Conservation (phyloP, 2,329 filamentous ascomycete genomes). For the Coniochaeta sp. region DNA sequence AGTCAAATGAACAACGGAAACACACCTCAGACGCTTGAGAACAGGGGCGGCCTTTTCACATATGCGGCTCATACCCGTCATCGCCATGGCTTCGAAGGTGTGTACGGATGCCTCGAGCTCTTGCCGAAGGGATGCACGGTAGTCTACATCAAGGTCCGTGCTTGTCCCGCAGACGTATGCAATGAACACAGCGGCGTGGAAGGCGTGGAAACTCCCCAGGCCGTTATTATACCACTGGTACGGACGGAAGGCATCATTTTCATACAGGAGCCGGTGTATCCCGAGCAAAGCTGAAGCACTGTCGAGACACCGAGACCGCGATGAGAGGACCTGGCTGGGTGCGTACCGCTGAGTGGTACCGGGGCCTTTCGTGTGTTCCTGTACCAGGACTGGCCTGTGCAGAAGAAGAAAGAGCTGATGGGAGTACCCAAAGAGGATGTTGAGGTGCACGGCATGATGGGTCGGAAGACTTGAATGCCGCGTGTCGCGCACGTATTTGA, state of each 20-base stretch:
- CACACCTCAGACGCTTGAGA: background rate
- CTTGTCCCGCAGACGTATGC: background rate
- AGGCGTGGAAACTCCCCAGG: constrained; percentile 1
- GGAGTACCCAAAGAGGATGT: constrained; percentile 1
- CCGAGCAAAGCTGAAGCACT: background rate
- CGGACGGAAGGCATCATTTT: background rate
- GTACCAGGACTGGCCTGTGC: background rate
- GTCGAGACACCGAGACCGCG: background rate
- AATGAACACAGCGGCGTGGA: constrained; percentile 1
- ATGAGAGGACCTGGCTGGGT: background rate
- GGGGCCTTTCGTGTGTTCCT: background rate
- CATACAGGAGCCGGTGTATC: background rate
- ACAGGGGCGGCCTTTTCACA: constrained; percentile 1
- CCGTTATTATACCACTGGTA: constrained; percentile 1
- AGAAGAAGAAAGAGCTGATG: constrained; percentile 1
- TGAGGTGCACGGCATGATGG: background rate
- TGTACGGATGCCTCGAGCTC: background rate
- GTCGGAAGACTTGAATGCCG: background rate
- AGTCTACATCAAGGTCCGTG: background rate
- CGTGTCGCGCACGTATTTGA: constrained; percentile 1
- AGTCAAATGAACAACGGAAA: background rate
- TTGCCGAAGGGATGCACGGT: background rate
- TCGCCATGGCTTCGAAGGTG: background rate
- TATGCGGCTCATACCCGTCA: background rate
- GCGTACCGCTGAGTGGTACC: background rate